These are phyloP conservation scores for Yarrowia sp. DNA, from an alignment of 805 yeast genomes.

Conservation along the genomic window DNA sequence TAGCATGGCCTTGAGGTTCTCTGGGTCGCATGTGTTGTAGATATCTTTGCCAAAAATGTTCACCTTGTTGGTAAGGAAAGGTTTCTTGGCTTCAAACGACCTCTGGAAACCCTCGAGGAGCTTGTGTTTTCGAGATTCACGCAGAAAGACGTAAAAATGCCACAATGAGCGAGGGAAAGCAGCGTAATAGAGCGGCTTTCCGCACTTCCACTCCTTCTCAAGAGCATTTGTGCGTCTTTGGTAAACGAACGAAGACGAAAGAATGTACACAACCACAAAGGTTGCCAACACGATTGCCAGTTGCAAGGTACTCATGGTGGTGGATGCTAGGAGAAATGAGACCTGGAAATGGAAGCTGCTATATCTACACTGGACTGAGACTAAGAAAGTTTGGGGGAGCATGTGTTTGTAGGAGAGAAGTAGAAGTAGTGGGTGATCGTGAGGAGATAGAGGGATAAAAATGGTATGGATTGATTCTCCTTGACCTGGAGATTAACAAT, in stretches of 20 bases:
- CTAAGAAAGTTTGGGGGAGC: background rate
- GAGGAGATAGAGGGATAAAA: background rate
- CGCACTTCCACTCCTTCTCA: constrained; percentile 11
- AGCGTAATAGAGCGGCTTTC: background rate
- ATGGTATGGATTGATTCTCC: background rate
- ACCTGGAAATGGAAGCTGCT: background rate
- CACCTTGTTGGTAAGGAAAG: constrained; percentile 14
- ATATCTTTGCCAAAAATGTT: constrained; percentile 20
- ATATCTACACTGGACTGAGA: background rate
- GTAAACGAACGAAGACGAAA: background rate
- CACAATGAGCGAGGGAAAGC: background rate
- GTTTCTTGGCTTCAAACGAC: background rate
- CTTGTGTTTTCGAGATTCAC: constrained; percentile 16
- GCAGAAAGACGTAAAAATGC: constrained; percentile 8
- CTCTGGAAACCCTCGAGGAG: constrained; percentile 8
- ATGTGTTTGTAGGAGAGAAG: background rate
- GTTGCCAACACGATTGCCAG: background rate
- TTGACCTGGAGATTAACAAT: too few relatives aligned
- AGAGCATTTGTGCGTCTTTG: background rate
- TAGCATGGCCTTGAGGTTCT: constrained; percentile 38
- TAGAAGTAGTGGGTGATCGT: background rate
- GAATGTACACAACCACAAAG: background rate
- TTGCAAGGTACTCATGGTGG: background rate
- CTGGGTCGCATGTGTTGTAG: constrained; percentile 36
- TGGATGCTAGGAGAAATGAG: background rate